A percentile compares a stretch with the other conserved stretches of the same genome.
phyloP scores from a whole-genome alignment of 164 flowering plant genomes.

The Sedum album region DNA sequence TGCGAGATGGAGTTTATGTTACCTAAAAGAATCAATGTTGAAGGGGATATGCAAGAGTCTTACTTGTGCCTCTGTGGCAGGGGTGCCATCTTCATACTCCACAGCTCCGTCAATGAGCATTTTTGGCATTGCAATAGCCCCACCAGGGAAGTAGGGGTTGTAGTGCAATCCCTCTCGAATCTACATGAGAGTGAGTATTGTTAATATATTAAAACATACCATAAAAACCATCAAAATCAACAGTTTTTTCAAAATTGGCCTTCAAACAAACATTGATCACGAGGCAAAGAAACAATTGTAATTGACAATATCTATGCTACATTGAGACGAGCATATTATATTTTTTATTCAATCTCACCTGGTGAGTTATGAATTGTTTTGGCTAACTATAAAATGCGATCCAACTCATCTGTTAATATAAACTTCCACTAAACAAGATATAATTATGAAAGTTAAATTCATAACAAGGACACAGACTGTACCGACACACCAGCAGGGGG shows the following conservation, averaged over 20 bases:
- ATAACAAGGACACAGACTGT: slow-evolving; percentile 16
- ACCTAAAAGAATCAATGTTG: neutral
- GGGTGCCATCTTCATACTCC: slow-evolving; percentile 87
- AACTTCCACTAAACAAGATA: neutral
- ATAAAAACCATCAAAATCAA: too few species aligned
- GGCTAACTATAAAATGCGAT: too few species aligned
- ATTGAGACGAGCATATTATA: too few species aligned
- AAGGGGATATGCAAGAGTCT: neutral
- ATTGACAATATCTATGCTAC: too few species aligned
- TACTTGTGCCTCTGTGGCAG: slow-evolving; percentile 86
- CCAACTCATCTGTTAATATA: too few species aligned
- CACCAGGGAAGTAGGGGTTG: slow-evolving; percentile 90
- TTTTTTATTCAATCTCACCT: too few species aligned
- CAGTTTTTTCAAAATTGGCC: too few species aligned
- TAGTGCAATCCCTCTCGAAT: slow-evolving; percentile 75
- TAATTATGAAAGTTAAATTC: neutral
- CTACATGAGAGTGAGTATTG: slow-evolving; percentile 18
- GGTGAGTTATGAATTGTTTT: too few species aligned
- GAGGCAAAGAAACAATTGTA: too few species aligned
- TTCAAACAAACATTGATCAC: too few species aligned
- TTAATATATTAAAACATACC: neutral
- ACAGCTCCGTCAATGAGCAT: slow-evolving; percentile 87
- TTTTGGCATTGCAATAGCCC: slow-evolving; percentile 92
- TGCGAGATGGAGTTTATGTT: neutral
- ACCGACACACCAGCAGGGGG: slow-evolving; percentile 86